Conservation (phyloP, 2,329 filamentous ascomycete genomes). For the Mycosphaerella arachidis region DNA sequence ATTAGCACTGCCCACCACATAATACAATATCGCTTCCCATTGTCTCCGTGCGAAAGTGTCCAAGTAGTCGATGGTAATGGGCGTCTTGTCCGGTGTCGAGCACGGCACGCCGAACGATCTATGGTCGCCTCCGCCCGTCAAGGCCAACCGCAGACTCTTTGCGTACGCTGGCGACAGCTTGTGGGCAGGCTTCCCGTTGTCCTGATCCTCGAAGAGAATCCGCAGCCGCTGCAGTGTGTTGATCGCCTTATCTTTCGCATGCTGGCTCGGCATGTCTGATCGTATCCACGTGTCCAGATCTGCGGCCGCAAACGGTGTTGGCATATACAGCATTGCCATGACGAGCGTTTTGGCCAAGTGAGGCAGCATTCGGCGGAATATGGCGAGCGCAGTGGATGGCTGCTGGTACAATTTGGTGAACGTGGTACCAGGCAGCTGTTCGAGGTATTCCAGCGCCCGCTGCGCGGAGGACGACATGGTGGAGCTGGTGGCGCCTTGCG, state of each 20-base stretch:
- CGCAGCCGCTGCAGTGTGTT: slow-evolving; percentile 79
- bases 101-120: slow-evolving; percentile 89
- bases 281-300: slow-evolving; percentile 86
- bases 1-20: slow-evolving; percentile 74
- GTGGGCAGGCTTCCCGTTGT: slow-evolving; percentile 64
- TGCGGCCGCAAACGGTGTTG: slow-evolving; percentile 68
- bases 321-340: slow-evolving; percentile 91
- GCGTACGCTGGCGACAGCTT: slow-evolving; percentile 77
- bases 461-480: slow-evolving; percentile 48
- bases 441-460: slow-evolving; percentile 80
- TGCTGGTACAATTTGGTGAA: slow-evolving; percentile 92
- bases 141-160: slow-evolving; percentile 73
- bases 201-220: slow-evolving; percentile 64
- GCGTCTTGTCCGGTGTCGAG: slow-evolving; percentile 55
- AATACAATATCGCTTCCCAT: slow-evolving; percentile 95
- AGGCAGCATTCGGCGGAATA: slow-evolving; percentile 95
- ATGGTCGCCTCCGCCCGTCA: slow-evolving; percentile 74
- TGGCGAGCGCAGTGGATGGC: slow-evolving; percentile 88
- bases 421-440: slow-evolving; percentile 81
- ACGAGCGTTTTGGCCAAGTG: slow-evolving; percentile 92
- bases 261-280: slow-evolving; percentile 43
- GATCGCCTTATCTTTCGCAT: slow-evolving; percentile 75
- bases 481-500: slow-evolving; percentile 9
- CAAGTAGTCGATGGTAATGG: slow-evolving; percentile 66
- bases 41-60: slow-evolving; percentile 82